These are phyloP conservation scores for Chrysanthemum seticuspe DNA, from an alignment of 129 eudicot genomes.

Conservation along the genomic window DNA sequence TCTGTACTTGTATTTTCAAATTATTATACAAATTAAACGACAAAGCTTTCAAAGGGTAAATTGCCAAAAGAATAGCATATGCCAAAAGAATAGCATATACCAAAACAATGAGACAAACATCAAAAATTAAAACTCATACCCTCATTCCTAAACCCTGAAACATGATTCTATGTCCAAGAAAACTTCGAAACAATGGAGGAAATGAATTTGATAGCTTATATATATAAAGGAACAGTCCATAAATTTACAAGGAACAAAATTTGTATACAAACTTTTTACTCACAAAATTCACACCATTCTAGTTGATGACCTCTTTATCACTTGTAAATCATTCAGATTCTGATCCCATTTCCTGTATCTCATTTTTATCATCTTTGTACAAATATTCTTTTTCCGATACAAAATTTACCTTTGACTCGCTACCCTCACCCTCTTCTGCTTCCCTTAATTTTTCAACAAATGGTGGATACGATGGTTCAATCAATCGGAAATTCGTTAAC, in stretches of 20 bases:
- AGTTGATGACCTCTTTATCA: slow-evolving; percentile 14
- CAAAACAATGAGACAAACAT: too few species aligned
- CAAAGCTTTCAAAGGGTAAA: too few species aligned
- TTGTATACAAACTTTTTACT: slow-evolving; percentile 16
- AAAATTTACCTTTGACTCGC: slow-evolving; percentile 9
- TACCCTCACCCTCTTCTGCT: slow-evolving; percentile 4
- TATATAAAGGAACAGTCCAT: background rate
- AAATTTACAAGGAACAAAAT: slow-evolving; percentile 26
- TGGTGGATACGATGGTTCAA: slow-evolving; percentile 7
- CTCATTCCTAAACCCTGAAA: too few species aligned
- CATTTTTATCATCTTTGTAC: slow-evolving; percentile 17
- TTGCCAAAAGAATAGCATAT: too few species aligned
- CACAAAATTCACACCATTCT: slow-evolving; percentile 7
- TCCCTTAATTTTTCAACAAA: slow-evolving; percentile 15
- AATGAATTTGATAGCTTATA: background rate
- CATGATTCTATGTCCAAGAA: too few species aligned
- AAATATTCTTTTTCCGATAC: background rate
- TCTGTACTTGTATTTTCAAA: too few species aligned
- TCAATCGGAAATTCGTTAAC: background rate
- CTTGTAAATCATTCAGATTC: slow-evolving; percentile 6
- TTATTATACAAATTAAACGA: too few species aligned
- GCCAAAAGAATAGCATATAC: too few species aligned
- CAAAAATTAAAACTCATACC: too few species aligned
- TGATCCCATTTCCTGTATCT: slow-evolving; percentile 15
- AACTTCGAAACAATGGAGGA: too few species aligned